These are phyloP conservation scores for Cytospora piceicola DNA, from an alignment of 2,329 filamentous ascomycete species.

Conservation along the genomic window DNA sequence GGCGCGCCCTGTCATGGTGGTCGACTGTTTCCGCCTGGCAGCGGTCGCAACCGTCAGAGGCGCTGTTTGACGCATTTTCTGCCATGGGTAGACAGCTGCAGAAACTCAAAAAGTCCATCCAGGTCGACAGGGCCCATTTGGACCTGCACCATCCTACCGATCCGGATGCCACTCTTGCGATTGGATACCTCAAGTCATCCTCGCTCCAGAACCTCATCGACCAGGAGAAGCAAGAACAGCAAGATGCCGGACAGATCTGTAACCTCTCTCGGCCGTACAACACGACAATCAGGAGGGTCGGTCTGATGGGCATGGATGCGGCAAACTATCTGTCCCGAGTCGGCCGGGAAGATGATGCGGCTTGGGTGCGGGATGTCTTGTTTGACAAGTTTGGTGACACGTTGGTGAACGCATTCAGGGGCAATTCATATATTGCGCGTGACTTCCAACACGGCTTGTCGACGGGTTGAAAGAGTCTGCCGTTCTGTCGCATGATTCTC, in stretches of 20 bases:
- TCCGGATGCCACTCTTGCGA: slow-evolving; percentile 52
- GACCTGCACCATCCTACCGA: slow-evolving; percentile 58
- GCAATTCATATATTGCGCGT: background rate
- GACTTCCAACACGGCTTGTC: background rate
- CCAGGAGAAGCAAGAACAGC: slow-evolving; percentile 33
- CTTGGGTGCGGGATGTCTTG: slow-evolving; percentile 40
- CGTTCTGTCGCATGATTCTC: background rate
- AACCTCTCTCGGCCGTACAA: slow-evolving; percentile 33
- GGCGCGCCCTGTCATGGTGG: slow-evolving; percentile 54
- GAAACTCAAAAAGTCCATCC: slow-evolving; percentile 42
- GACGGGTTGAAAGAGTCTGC: slow-evolving; percentile 5
- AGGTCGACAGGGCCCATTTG: slow-evolving; percentile 57
- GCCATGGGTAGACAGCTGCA: slow-evolving; percentile 44
- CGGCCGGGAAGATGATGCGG: slow-evolving; percentile 47
- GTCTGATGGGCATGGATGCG: slow-evolving; percentile 52
- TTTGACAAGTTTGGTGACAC: slow-evolving; percentile 37
- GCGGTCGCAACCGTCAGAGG: slow-evolving; percentile 49
- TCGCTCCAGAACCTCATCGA: slow-evolving; percentile 36
- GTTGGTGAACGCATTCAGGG: slow-evolving; percentile 11
- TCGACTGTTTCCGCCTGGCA: slow-evolving; percentile 56
- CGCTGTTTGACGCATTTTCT: slow-evolving; percentile 58
- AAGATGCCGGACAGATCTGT: slow-evolving; percentile 14
- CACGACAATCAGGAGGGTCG: slow-evolving; percentile 36
- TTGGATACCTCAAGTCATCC: slow-evolving; percentile 39
- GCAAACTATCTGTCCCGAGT: slow-evolving; percentile 48